These are phyloP conservation scores for Quercus lobata DNA, from an alignment of 331 rosid genomes.

Conservation along the genomic window DNA sequence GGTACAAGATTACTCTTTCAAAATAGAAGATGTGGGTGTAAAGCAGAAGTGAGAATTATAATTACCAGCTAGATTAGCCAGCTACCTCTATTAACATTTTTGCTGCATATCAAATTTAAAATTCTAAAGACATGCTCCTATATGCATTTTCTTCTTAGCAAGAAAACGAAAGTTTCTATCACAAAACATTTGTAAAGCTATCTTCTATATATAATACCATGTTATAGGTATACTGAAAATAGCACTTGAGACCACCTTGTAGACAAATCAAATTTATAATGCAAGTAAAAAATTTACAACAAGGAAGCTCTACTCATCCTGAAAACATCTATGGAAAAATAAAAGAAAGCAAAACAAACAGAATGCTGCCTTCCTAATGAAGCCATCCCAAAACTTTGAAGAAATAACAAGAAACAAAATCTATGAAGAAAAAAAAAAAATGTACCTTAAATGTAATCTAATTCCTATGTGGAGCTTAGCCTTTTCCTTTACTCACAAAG, in stretches of 20 bases:
- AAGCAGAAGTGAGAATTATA: no score
- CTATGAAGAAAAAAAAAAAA: not conserved
- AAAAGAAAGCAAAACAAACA: not conserved
- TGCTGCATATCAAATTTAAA: no score
- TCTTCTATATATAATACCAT: not conserved
- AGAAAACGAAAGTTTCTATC: no score
- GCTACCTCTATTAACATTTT: no score
- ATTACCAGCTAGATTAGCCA: no score
- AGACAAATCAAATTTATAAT: not conserved
- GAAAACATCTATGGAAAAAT: not conserved
- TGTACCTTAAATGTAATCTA: not conserved
- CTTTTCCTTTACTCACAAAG: no score
- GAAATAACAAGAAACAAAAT: not conserved
- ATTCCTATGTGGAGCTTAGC: not conserved
- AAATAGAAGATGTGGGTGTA: no score
- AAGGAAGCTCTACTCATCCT: not conserved
- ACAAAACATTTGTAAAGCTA: no score
- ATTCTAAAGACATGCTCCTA: no score
- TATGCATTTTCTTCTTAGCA: no score
- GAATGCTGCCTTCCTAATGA: not conserved
- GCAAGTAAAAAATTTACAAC: not conserved
- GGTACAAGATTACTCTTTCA: no score
- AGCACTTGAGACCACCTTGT: no score
- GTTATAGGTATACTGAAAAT: not conserved
- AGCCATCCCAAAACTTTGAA: not conserved